Base-by-base conservation (phyloP, 2,329 filamentous ascomycete genomes). In the Trichoderma arundinaceum region DNA sequence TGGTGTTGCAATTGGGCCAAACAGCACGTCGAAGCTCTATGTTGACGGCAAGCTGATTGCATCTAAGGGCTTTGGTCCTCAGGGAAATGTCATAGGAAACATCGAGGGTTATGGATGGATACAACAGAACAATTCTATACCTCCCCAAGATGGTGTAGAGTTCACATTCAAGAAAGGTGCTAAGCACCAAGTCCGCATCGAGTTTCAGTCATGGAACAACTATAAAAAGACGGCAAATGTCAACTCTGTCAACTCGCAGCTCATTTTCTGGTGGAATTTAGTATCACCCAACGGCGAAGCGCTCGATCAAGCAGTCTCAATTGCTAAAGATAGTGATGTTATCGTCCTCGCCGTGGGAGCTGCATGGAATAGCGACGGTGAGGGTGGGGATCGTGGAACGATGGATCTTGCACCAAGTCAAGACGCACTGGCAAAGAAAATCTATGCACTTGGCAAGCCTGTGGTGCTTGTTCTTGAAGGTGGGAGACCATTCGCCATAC, bases 191-290 rank as follows among this genome's bases (percentile, higher is more conserved):
- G 41, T 66, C 2, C 59, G 59, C 2, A 66, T 66, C 8, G 64
- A 66, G 28, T 64, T 66, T 7, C 64, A 66, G 22, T 46, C 64
- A 2, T 64, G 59, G 64, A 66, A 66, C 35, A 64, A 66, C 22
- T 57, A 43, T 22, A 66, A 66, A 32, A 66, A 66, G 44, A 52
- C 64, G 2, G 64, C 64, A 38, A 66, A 66, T 17, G 46, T 66
- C 59, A 66, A 66, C n/a, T 66, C 64, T 1, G 59, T 66, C 22
- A 66, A 66, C 35, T 66, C 64, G 3, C 64, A 66, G 28, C 58
- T 66, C n/a, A 33, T 66, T 6, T 46, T 66, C n/a, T 66, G 64
- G 64, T 66, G 64, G 64, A 66, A 66, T 4, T 44, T 66, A 4
- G 64, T 66, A 7, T 46, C 46, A 1, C 59, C 64, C 19, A 41